phyloP scores from a whole-genome alignment of 2,329 filamentous ascomycete genomes.

The Microcyclospora tardicrescens region DNA sequence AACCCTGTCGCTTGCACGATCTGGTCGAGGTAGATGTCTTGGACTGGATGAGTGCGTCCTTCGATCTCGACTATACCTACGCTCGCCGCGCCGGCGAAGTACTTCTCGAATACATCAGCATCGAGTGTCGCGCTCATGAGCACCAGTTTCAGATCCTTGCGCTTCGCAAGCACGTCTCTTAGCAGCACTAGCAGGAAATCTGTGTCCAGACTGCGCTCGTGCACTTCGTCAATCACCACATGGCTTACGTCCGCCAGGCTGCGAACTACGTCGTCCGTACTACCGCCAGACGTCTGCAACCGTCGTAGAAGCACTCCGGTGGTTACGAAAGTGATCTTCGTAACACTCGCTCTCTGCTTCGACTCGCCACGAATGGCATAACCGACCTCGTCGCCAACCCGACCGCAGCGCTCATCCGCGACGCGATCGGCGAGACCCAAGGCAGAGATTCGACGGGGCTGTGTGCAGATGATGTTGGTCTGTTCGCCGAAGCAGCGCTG shows the following conservation, averaged over 20 bases:
- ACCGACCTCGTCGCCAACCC: slow-evolving; percentile 76
- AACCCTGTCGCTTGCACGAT: slow-evolving; percentile 71
- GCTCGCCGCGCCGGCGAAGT: slow-evolving; percentile 46
- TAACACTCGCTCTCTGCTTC: slow-evolving; percentile 54
- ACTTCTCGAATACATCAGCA: slow-evolving; percentile 68
- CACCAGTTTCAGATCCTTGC: slow-evolving; percentile 74
- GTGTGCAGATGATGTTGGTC: slow-evolving; percentile 88
- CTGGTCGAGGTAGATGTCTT: slow-evolving; percentile 83
- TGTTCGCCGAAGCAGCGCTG: slow-evolving; percentile 57
- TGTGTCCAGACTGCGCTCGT: slow-evolving; percentile 87
- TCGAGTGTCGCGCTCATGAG: slow-evolving; percentile 96
- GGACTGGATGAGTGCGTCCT: slow-evolving; percentile 78
- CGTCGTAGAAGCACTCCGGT: slow-evolving; percentile 84
- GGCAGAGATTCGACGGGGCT: slow-evolving; percentile 87
- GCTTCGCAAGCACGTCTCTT: slow-evolving; percentile 61
- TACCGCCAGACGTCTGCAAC: slow-evolving; percentile 78
- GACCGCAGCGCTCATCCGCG: slow-evolving; percentile 73
- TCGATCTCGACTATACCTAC: slow-evolving; percentile 79
- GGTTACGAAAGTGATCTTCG: slow-evolving; percentile 89
- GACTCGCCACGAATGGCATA: slow-evolving; percentile 88
- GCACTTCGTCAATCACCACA: slow-evolving; percentile 90
- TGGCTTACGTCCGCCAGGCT: slow-evolving; percentile 85
- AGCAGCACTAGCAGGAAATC: slow-evolving; percentile 86
- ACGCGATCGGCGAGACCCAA: slow-evolving; percentile 89
- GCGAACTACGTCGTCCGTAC: slow-evolving; percentile 63